Percentiles rank a stretch among this genome's conserved stretches.
These are phyloP conservation scores for Rhodotorula sp. DNA, from an alignment of 1,284 basidiomycete genomes.

Conservation along the genomic window DNA sequence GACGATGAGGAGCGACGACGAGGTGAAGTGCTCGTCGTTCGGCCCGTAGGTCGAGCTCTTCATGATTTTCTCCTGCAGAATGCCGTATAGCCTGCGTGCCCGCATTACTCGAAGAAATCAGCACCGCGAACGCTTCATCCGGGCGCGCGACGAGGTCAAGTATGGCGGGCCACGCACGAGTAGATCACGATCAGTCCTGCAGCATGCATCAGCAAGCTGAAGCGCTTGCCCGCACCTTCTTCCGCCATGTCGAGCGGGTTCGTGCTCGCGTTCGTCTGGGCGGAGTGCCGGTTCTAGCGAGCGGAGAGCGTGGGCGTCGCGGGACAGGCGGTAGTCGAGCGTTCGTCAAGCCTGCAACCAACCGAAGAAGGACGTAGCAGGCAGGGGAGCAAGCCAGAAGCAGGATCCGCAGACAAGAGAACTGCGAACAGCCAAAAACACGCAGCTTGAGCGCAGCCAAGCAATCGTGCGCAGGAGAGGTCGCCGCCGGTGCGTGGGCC, in stretches of 20 bases:
- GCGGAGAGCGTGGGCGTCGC: not conserved
- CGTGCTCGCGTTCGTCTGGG: no score
- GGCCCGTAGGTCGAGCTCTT: constrained; percentile 41
- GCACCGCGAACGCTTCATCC: not conserved
- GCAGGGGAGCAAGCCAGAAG: no score
- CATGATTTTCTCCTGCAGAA: constrained; percentile 46
- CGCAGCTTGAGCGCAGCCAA: no score
- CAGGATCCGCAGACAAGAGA: no score
- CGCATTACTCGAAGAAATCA: not conserved
- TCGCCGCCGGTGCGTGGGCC: no score
- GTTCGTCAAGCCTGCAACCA: no score
- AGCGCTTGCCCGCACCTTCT: not conserved
- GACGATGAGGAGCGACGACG: constrained; percentile 42
- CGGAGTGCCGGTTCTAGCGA: not conserved
- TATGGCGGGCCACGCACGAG: constrained; percentile 14
- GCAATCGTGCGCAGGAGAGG: no score
- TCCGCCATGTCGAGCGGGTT: not conserved
- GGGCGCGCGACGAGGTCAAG: not conserved
- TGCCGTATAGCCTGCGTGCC: constrained; percentile 32
- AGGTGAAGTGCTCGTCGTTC: constrained; percentile 41
- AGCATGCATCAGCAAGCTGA: constrained; percentile 35
- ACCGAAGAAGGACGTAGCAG: no score
- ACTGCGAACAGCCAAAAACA: no score
- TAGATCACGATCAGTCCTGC: constrained; percentile 39
- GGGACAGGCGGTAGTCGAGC: not conserved